Evolutionary conservation across 176 grass and related monocot genomes (phyloP).

Genomic region (Eragrostis curvula): DNA sequence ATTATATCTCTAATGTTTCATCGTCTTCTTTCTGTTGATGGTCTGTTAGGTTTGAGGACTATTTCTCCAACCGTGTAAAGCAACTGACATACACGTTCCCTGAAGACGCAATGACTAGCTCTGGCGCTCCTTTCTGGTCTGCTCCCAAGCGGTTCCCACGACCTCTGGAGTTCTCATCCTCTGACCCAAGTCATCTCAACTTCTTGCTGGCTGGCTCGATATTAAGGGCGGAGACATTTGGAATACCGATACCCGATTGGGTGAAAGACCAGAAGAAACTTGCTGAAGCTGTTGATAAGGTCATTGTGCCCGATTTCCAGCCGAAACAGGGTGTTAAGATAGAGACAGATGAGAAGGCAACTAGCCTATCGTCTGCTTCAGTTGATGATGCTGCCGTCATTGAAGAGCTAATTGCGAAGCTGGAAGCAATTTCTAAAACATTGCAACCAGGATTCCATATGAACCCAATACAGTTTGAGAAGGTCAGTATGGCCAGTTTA

Average conservation of each 20-base stretch:
- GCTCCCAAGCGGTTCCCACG: constrained; percentile 90
- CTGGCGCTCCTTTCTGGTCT: constrained; percentile 90
- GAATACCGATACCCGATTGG: constrained; percentile 76
- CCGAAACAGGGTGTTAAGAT: constrained; percentile 84
- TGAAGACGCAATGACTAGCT: constrained; percentile 79
- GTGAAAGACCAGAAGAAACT: constrained; percentile 67
- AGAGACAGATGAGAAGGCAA: constrained; percentile 82
- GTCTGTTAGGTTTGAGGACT: constrained; percentile 83
- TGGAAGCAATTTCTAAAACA: constrained; percentile 69
- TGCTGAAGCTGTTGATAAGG: constrained; percentile 69
- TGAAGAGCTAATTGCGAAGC: constrained; percentile 72
- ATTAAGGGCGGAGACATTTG: constrained; percentile 85
- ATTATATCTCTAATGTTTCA: constrained; percentile 17
- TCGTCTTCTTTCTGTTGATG: constrained; percentile 24
- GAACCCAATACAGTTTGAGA: constrained; percentile 95
- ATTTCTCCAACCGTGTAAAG: constrained; percentile 86
- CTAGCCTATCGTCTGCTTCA: constrained; percentile 70
- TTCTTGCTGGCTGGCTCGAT: constrained; percentile 76
- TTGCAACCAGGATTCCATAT: constrained; percentile 71
- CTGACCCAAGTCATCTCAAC: constrained; percentile 67
- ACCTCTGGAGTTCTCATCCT: constrained; percentile 69
- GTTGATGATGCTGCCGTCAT: constrained; percentile 83
- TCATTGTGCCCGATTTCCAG: constrained; percentile 75
- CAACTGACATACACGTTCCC: constrained; percentile 91
- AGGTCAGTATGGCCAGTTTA: constrained; percentile 54